Base-by-base conservation (phyloP, 2,329 filamentous ascomycete genomes). In the Penicillium sclerotiorum region DNA sequence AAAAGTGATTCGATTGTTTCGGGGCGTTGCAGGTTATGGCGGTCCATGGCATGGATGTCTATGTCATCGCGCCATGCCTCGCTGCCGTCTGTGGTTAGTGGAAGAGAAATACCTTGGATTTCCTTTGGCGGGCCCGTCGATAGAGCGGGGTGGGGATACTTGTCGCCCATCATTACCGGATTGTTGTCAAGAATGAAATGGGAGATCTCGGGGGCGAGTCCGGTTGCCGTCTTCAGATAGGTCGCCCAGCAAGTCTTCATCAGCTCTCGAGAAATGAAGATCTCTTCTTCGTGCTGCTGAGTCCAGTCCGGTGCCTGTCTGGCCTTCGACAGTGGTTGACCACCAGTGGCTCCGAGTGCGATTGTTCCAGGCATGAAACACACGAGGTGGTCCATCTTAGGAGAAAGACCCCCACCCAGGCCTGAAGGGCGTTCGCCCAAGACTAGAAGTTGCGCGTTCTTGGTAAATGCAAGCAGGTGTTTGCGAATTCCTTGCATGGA, bases 181-280 rank as follows among this genome's bases (percentile, higher is more conserved):
- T 88, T 87, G 25, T 84, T 75, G 60, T 84, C 80, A 47, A 95
- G 80, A 46, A 89, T 80, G 73, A 99, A 99, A 73, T 95, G 89
- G 0, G 90, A 89, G 64, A 99, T 99, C 73, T 99, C 94, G 0
- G 89, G 86, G 0, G 94, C 92, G n/a, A 99, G 82, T 0, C 92
- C 93, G 0, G 94, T 97, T 8, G 85, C 83, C 65, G 92, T 96
- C 62, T 80, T 86, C 67, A 90, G 88, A 76, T 99, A 99, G 84
- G 95, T 99, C 64, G 89, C 92, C 89, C 93, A 96, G 79, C 94
- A 99, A 1, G 94, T 97, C 53, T 96, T 93, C 78, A 89, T 96
- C 49, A 99, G 78, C 75, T 99, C 93, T 57, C 84, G 84, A 1
- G 94, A 91, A 22, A 99, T 83, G 53, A 84, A 74, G 76, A 99